A percentile compares a stretch with the other conserved stretches of the same genome.
Evolutionary conservation across 495 filamentous ascomycete species (phyloP).

Genomic region (Daldinia bambusicola): DNA sequence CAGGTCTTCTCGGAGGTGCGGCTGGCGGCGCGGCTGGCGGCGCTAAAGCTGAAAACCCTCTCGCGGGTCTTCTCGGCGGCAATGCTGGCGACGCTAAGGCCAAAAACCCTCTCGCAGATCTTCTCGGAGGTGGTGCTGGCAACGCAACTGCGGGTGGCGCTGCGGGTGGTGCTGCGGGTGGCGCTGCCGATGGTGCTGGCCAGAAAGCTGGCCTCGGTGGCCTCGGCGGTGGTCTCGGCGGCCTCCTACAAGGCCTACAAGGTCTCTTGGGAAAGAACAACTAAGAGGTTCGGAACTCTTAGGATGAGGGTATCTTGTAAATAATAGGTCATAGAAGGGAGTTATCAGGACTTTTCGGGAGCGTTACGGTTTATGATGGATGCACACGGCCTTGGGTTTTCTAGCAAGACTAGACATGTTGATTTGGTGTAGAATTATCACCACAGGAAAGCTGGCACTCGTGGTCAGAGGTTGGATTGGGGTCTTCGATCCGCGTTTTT

Average conservation of each 20-base stretch:
- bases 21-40: not conserved
- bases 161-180: conserved; percentile 1
- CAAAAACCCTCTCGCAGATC: conserved; percentile 23
- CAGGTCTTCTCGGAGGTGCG: conserved; percentile 30
- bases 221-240: conserved; percentile 9
- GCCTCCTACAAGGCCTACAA: conserved; percentile 9
- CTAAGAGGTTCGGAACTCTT: conserved; percentile 11
- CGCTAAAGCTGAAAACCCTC: not conserved
- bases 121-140: conserved; percentile 27
- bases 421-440: conserved; percentile 18
- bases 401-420: conserved; percentile 48
- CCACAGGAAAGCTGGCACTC: conserved; percentile 6
- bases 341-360: conserved; percentile 12
- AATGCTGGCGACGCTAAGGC: no score
- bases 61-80: conserved; percentile 12
- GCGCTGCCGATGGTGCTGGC: not conserved
- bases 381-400: conserved; percentile 13
- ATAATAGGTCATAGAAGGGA: conserved; percentile 28
- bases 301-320: conserved; percentile 22
- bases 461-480: conserved; percentile 14
- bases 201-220: conserved; percentile 13
- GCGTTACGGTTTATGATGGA: conserved; percentile 2
- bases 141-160: conserved; percentile 6
- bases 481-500: conserved; percentile 16
- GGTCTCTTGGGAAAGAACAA: conserved; percentile 23